Percentiles rank a stretch among this genome's conserved stretches.
These are phyloP conservation scores for Gypsophila paniculata DNA, from an alignment of 179 eudicot species.

Conservation along the genomic window DNA sequence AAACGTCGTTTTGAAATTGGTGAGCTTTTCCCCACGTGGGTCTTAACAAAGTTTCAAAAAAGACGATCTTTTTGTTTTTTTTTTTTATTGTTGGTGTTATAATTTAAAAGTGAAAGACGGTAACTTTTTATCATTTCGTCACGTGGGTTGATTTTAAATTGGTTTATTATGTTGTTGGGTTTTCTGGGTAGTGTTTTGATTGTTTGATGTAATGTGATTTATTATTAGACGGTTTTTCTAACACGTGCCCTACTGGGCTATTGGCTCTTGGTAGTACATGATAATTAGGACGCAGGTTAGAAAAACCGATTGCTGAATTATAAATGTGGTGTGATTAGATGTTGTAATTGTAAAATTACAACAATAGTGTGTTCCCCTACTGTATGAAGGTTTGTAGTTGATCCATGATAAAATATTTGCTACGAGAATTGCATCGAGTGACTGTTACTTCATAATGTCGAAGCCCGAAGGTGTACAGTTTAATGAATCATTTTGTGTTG, in stretches of 20 bases:
- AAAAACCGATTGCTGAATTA: too few species aligned
- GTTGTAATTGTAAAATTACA: not conserved
- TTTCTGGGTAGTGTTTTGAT: not conserved
- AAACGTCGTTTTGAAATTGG: slow-evolving; percentile 78
- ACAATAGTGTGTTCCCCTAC: not conserved
- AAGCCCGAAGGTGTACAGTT: not conserved
- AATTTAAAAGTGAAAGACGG: too few species aligned
- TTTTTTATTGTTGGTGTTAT: too few species aligned
- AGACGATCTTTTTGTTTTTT: not conserved
- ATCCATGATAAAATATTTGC: not conserved
- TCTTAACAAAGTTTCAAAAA: not conserved
- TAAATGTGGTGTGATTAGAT: not conserved
- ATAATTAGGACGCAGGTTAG: too few species aligned
- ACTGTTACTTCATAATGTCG: not conserved
- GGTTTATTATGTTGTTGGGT: not conserved
- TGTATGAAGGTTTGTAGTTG: not conserved
- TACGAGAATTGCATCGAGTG: not conserved
- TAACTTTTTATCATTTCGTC: too few species aligned
- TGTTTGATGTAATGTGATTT: not conserved
- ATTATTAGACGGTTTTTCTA: not conserved
- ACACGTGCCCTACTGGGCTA: too few species aligned
- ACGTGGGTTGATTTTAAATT: not conserved
- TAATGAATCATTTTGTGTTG: not conserved
- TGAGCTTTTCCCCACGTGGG: slow-evolving; percentile 11
- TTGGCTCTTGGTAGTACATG: too few species aligned